Percentiles rank a stretch among this genome's conserved stretches.
phyloP scores from a whole-genome alignment of 1,139 yeast genomes.

The Hyphopichia fennica region DNA sequence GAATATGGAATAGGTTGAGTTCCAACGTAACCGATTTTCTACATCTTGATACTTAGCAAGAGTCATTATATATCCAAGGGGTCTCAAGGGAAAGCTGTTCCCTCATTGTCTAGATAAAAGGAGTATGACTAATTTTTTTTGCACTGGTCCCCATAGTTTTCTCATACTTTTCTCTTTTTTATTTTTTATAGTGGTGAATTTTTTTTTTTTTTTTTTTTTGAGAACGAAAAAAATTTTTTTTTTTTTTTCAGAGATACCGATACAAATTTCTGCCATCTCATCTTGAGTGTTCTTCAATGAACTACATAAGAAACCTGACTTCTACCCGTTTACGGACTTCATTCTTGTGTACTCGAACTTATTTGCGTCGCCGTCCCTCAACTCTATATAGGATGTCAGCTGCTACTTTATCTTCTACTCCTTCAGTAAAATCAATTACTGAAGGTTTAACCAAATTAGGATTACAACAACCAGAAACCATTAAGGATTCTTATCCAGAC shows the following conservation, averaged over 20 bases:
- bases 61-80: too few relatives aligned
- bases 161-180: neutral
- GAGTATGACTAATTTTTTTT: too few relatives aligned
- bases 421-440: constrained; percentile 29
- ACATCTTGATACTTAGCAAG: too few relatives aligned
- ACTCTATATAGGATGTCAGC: neutral
- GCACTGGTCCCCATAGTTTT: neutral
- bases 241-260: neutral
- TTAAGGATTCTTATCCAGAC: constrained; percentile 58
- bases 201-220: neutral
- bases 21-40: too few relatives aligned
- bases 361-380: neutral
- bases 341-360: neutral
- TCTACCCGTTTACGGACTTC: neutral
- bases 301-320: neutral
- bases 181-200: neutral
- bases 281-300: neutral
- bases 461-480: constrained; percentile 27
- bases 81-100: too few relatives aligned
- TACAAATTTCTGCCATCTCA: constrained; percentile 1
- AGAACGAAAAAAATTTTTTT: constrained; percentile 2
- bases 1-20: too few relatives aligned
- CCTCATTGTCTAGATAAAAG: too few relatives aligned
- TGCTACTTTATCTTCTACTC: neutral
- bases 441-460: constrained; percentile 39